Evolutionary conservation across 805 yeast species (phyloP), one percentile per base, ranked within the genome.

Genomic region (Candida ficus): DNA sequence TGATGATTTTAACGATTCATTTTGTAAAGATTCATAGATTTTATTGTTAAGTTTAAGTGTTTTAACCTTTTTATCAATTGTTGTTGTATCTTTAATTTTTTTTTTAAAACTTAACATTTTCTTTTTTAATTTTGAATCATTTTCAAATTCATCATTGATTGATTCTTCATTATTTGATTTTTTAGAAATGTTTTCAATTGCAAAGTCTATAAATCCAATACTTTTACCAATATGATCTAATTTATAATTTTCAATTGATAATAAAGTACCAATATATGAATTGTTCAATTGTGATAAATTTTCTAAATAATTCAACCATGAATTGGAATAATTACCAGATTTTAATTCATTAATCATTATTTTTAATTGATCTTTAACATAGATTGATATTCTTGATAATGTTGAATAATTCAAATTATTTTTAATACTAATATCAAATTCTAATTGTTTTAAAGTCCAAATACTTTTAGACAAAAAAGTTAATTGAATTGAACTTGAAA

Each of bases 181-280:
- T 38, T 52, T n/a, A 8, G 67, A 67, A 42, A 68, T 63, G 33
- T 56, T 60, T 20, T 58, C 56, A 18, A 51, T 54, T 2, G 63
- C 46, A 33, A 57, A 59, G 42, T 70, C 66, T 3, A 72, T 48
- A 25, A 70, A 57, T 2, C 76, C 78, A 29, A 73, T 60, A 4
- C 73, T 67, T n/a, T 60, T 61, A 7, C 78, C 78, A 16, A 72
- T 38, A 29, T 66, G 62, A 38, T 63, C 60, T 35, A 70, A 63
- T 43, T 71, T 72, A 50, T 72, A 72, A 38, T 59, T 53, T 35
- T 72, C 76, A 29, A 71, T 60, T 0, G 75, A 58, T 18, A 71
- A 55, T 36, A 72, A 66, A n/a, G 66, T 44, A 0, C 73, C 75
- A 16, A 71, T 64, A 43, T 70, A 69, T 0, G 73, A 73, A 19